Percentiles rank a stretch among this genome's conserved stretches.
Conservation (phyloP, 768 basidiomycete genomes). For the Piloderma croceum region DNA sequence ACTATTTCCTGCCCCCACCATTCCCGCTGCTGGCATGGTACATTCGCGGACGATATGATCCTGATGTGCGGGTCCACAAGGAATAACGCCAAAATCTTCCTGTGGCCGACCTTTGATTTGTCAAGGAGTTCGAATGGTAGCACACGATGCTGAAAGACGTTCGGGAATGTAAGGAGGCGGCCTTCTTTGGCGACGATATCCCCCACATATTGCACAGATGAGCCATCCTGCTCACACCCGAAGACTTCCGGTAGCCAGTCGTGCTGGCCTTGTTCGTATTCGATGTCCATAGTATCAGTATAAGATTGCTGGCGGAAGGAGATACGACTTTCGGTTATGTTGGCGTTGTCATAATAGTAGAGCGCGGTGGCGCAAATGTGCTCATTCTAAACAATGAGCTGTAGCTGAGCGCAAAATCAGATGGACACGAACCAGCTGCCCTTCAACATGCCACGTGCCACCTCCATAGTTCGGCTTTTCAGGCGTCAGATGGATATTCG, state of each 20-base stretch:
- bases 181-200: slow-evolving; percentile 29
- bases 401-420: not conserved
- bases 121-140: slow-evolving; percentile 32
- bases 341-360: too few relatives aligned
- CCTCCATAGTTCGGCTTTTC: slow-evolving; percentile 32
- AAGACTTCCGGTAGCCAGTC: slow-evolving; percentile 23
- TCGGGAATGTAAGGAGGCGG: slow-evolving; percentile 37
- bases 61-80: slow-evolving; percentile 37
- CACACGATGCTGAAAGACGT: slow-evolving; percentile 37
- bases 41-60: slow-evolving; percentile 16
- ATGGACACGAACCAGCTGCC: slow-evolving; percentile 12
- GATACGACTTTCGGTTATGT: too few relatives aligned
- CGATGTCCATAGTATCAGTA: too few relatives aligned
- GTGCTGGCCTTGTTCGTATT: too few relatives aligned
- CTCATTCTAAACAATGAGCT: slow-evolving; percentile 15
- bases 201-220: slow-evolving; percentile 28
- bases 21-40: slow-evolving; percentile 16
- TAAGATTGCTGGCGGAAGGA: too few relatives aligned
- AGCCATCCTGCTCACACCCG: slow-evolving; percentile 18
- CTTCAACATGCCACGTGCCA: slow-evolving; percentile 37
- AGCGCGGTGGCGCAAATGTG: slow-evolving; percentile 23
- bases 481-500: too few relatives aligned
- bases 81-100: slow-evolving; percentile 38
- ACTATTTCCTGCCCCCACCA: slow-evolving; percentile 9
- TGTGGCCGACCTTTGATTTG: slow-evolving; percentile 30